Evolutionary conservation across 192 early-diverging fungal genomes (phyloP).

Genomic region (Podila clonocystis): DNA sequence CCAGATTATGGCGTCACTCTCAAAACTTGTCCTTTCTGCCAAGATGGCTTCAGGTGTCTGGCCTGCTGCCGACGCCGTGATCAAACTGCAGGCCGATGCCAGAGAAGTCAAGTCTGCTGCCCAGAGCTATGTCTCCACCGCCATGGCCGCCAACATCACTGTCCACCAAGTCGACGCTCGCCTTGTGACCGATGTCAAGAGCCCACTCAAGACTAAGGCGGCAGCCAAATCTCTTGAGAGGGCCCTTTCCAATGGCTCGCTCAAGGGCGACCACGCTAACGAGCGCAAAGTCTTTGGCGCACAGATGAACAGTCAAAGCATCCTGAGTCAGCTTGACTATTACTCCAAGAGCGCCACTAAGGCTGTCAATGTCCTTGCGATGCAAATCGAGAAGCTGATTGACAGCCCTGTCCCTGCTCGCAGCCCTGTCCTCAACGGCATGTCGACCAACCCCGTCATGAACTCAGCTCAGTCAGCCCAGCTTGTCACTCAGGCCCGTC

Average conservation of each 20-base stretch:
- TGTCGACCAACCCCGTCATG: slow-evolving; percentile 31
- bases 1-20: slow-evolving; percentile 81
- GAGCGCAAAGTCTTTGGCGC: slow-evolving; percentile 42
- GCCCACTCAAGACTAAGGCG: slow-evolving; percentile 16
- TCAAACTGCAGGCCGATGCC: slow-evolving; percentile 75
- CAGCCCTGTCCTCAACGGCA: slow-evolving; percentile 8
- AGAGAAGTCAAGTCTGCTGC: slow-evolving; percentile 80
- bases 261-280: slow-evolving; percentile 6
- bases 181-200: slow-evolving; percentile 39
- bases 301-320: slow-evolving; percentile 41
- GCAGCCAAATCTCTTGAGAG: slow-evolving; percentile 5
- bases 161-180: slow-evolving; percentile 49
- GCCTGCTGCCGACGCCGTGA: slow-evolving; percentile 84
- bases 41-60: slow-evolving; percentile 79
- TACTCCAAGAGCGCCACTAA: slow-evolving; percentile 50
- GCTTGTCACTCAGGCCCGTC: slow-evolving; percentile 47
- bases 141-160: slow-evolving; percentile 33
- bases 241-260: slow-evolving; percentile 28
- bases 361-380: slow-evolving; percentile 31
- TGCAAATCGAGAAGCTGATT: slow-evolving; percentile 47
- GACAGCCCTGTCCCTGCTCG: slow-evolving; percentile 10
- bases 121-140: slow-evolving; percentile 66
- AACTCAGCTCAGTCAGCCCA: slow-evolving; percentile 51
- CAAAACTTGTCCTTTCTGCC: slow-evolving; percentile 73
- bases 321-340: slow-evolving; percentile 49